A percentile compares a stretch with the other conserved stretches of the same genome.
Evolutionary conservation across 768 basidiomycete genomes (phyloP).

Genomic region (Tremella fuciformis): DNA sequence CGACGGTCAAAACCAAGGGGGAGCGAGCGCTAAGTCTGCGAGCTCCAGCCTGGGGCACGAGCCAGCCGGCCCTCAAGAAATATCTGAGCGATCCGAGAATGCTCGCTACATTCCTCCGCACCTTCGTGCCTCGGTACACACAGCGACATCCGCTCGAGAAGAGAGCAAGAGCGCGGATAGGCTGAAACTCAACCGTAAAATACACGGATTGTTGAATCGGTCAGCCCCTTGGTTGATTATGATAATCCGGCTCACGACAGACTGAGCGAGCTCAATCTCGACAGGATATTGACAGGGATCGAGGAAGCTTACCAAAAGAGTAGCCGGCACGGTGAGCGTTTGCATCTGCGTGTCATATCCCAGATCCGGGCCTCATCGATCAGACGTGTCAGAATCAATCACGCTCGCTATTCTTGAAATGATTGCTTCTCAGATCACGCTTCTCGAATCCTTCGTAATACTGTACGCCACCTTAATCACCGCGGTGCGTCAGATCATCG

Average conservation of each 20-base stretch:
- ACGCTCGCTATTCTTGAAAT: conserved; percentile 73
- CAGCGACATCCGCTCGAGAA: conserved; percentile 51
- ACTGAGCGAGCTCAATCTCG: conserved; percentile 86
- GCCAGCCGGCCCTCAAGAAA: too few relatives aligned
- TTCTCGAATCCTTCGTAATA: conserved; percentile 84
- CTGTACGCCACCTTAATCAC: conserved; percentile 82
- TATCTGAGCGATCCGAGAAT: too few relatives aligned
- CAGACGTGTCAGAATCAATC: conserved; percentile 78
- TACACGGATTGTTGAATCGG: conserved; percentile 88
- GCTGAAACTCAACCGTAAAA: conserved; percentile 65
- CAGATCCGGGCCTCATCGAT: neutral
- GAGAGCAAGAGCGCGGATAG: conserved; percentile 52
- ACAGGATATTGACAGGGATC: conserved; percentile 66
- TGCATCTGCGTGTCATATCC: neutral
- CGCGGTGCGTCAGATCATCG: conserved; percentile 72
- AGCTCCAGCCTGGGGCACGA: too few relatives aligned
- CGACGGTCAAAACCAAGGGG: too few relatives aligned
- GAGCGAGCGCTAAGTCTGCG: too few relatives aligned
- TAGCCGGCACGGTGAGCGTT: conserved; percentile 67
- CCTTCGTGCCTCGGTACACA: conserved; percentile 55
- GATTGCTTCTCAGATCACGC: conserved; percentile 72
- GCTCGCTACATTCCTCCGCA: conserved; percentile 74
- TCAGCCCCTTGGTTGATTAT: conserved; percentile 45
- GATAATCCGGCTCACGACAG: conserved; percentile 53
- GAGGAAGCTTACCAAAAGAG: conserved; percentile 75